phyloP scores from a whole-genome alignment of 805 yeast species.

The Pichia nakasei region DNA sequence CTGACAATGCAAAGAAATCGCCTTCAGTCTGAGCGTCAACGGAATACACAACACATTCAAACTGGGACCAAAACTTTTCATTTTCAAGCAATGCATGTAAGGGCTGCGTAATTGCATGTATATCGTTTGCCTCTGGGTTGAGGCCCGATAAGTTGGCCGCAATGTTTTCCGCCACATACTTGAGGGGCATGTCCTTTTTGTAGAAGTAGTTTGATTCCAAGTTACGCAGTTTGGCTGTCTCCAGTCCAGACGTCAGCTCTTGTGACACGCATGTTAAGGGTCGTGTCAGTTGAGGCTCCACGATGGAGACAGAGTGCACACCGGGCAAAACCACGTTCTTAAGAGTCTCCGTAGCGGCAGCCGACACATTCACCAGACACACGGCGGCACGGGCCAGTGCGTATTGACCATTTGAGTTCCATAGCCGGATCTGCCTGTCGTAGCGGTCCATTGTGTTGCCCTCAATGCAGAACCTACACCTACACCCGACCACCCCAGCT shows the following conservation, averaged over 20 bases:
- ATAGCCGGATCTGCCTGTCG: conserved; percentile 81
- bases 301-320: conserved; percentile 30
- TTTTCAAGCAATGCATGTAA: background rate
- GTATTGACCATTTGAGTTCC: conserved; percentile 75
- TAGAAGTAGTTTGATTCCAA: conserved; percentile 27
- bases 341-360: conserved; percentile 56
- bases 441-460: conserved; percentile 43
- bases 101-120: background rate
- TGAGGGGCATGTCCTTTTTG: too few relatives aligned
- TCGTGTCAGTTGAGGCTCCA: background rate
- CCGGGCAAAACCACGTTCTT: conserved; percentile 77
- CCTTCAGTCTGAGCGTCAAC: conserved; percentile 2
- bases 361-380: conserved; percentile 49
- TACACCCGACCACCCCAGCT: too few relatives aligned
- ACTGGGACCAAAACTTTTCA: conserved; percentile 37
- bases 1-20: background rate
- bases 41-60: conserved; percentile 39
- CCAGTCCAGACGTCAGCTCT: too few relatives aligned
- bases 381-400: conserved; percentile 49
- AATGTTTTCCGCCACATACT: too few relatives aligned
- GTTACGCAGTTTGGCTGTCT: background rate
- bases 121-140: conserved; percentile 43
- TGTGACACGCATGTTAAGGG: too few relatives aligned
- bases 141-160: conserved; percentile 51
- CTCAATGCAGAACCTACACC: too few relatives aligned